These are phyloP conservation scores for Candida ortonii DNA, from an alignment of 805 yeast genomes.

Conservation along the genomic window DNA sequence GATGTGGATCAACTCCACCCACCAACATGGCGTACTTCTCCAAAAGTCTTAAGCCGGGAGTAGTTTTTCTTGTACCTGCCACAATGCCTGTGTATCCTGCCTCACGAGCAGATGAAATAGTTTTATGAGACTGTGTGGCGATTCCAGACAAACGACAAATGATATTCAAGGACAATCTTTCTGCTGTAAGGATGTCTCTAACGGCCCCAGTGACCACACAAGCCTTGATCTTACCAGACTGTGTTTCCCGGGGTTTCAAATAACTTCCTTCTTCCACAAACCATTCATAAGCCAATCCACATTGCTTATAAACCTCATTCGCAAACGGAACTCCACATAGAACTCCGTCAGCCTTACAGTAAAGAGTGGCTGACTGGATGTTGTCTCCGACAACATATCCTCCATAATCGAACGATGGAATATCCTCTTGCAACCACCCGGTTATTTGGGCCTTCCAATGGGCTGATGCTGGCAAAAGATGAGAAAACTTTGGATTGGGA, in stretches of 20 bases:
- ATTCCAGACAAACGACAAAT: slow-evolving; percentile 83
- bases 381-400: slow-evolving; percentile 91
- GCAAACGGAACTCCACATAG: slow-evolving; percentile 89
- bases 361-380: slow-evolving; percentile 67
- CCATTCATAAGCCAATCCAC: slow-evolving; percentile 74
- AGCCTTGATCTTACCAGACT: slow-evolving; percentile 58
- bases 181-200: slow-evolving; percentile 74
- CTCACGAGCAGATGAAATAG: slow-evolving; percentile 59
- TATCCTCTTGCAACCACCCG: slow-evolving; percentile 79
- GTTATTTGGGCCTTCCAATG: slow-evolving; percentile 79
- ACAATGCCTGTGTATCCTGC: slow-evolving; percentile 77
- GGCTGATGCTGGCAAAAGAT: slow-evolving; percentile 72
- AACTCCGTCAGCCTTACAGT: slow-evolving; percentile 78
- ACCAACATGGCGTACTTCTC: slow-evolving; percentile 94
- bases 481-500: slow-evolving; percentile 37
- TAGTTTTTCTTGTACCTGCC: slow-evolving; percentile 97
- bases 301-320: slow-evolving; percentile 75
- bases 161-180: slow-evolving; percentile 80
- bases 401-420: slow-evolving; percentile 91
- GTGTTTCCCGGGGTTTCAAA: slow-evolving; percentile 40
- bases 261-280: slow-evolving; percentile 62
- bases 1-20: slow-evolving; percentile 91
- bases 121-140: slow-evolving; percentile 67
- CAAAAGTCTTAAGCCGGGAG: slow-evolving; percentile 85
- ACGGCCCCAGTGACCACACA: slow-evolving; percentile 82